phyloP scores from a whole-genome alignment of 768 basidiomycete genomes.

The Psilocybe subaeruginosa region DNA sequence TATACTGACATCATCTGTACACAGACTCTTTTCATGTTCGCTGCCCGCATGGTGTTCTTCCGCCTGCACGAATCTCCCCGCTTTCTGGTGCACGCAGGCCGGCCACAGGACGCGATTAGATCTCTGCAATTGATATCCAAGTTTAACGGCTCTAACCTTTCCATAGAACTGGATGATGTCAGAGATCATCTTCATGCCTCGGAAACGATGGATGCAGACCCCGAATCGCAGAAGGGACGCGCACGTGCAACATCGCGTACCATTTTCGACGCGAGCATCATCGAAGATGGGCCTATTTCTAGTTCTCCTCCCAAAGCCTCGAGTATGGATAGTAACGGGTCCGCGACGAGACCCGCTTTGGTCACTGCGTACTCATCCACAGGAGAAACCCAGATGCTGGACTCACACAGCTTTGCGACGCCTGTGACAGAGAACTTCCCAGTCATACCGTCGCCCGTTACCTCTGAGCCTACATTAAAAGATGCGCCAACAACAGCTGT shows the following conservation, averaged over 20 bases:
- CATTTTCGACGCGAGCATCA: slow-evolving; percentile 33
- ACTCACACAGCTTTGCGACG: slow-evolving; percentile 30
- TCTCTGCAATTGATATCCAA: slow-evolving; percentile 82
- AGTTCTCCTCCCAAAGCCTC: background rate
- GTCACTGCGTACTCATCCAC: slow-evolving; percentile 38
- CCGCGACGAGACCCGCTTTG: slow-evolving; percentile 8
- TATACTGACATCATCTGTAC: background rate
- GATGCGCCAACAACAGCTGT: background rate
- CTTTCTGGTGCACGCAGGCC: slow-evolving; percentile 88
- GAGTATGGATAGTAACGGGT: slow-evolving; percentile 15
- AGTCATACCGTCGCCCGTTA: background rate
- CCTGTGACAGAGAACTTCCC: slow-evolving; percentile 21
- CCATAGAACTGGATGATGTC: slow-evolving; percentile 75
- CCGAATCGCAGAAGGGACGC: slow-evolving; percentile 9
- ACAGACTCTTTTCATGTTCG: slow-evolving; percentile 87
- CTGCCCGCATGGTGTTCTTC: slow-evolving; percentile 88
- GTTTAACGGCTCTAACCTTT: slow-evolving; percentile 79
- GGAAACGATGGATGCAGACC: background rate
- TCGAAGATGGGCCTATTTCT: slow-evolving; percentile 25
- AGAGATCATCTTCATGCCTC: slow-evolving; percentile 39
- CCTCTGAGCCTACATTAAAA: slow-evolving; percentile 5
- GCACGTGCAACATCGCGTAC: slow-evolving; percentile 33
- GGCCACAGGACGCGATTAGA: slow-evolving; percentile 82
- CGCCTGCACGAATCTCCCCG: slow-evolving; percentile 93
- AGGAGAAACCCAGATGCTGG: slow-evolving; percentile 29